Base-by-base conservation (phyloP, 2,329 filamentous ascomycete genomes). In the Gnomoniopsis sp. region DNA sequence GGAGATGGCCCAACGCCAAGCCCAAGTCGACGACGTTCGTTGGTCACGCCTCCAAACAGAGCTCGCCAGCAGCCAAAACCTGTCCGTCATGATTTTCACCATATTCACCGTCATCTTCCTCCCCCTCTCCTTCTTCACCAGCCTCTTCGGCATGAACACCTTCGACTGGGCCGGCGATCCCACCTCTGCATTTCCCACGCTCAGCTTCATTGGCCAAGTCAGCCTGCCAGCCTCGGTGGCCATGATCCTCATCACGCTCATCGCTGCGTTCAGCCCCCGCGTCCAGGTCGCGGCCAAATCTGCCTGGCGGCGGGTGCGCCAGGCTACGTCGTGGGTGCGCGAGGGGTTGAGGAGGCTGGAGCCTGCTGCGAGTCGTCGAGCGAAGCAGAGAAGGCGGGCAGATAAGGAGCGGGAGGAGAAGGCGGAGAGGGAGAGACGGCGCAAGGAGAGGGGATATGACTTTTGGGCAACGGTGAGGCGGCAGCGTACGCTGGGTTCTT, bases 81-180 rank as follows among this genome's bases (percentile, higher is more conserved):
- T 84, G 23, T 84, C 84, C 17, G 80, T 88, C 58, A 85, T 87
- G 80, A 85, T 88, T 62, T 87, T 88, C 69, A 88, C 84, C 10
- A 84, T 77, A 0, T 84, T 84, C 59, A 84, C 82, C 11, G 81
- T 88, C 58, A 84, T 88, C 21, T 88, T 86, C 70, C 71, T 87
- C 1, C 85, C 85, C 0, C 68, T 88, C 6, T 84, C 81, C 19
- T 88, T 88, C 72, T 88, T 88, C 69, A 87, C 85, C 0, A 81
- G 82, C 2, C 67, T 88, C 1, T 88, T 88, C 56, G 84, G 85
- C 55, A 87, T 88, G 79, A 88, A 88, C 64, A 84, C 83, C 2
- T 72, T 70, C 3, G 84, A 87, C 69, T 87, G 84, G 84, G 81
- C 23, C 17, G 56, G 49, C 3, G 33, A 44, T 17, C 41, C 79